These are phyloP conservation scores for Xylaria sp. DNA, from an alignment of 2,329 filamentous ascomycete species.

Conservation along the genomic window DNA sequence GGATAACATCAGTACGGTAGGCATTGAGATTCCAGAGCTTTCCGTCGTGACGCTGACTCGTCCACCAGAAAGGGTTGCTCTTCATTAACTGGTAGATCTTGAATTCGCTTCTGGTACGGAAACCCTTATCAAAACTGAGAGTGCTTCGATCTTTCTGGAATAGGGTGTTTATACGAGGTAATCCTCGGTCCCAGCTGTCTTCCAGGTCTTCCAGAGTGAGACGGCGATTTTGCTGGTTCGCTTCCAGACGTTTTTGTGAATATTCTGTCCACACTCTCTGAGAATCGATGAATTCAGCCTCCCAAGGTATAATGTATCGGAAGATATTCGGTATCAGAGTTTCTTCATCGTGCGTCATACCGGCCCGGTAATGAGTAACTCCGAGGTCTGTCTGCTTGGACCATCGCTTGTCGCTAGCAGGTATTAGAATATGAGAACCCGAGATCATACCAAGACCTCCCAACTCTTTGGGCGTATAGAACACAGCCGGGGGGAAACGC, in stretches of 20 bases:
- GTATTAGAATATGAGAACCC: constrained; percentile 96
- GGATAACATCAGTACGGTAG: constrained; percentile 96
- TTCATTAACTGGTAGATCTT: constrained; percentile 99
- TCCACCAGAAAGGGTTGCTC: constrained; percentile 99
- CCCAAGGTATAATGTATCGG: constrained; percentile 99
- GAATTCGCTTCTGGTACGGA: constrained; percentile 94
- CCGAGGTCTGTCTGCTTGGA: constrained; percentile 98
- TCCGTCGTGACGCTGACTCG: constrained; percentile 94
- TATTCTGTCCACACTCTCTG: constrained; percentile 99
- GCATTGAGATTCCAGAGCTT: constrained; percentile 98
- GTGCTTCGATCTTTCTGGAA: constrained; percentile 99
- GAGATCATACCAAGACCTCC: constrained; percentile 99
- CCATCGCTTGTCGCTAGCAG: constrained; percentile 97
- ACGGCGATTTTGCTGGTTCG: constrained; percentile 95
- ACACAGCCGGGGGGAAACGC: constrained; percentile 96
- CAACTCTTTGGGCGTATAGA: constrained; percentile 98
- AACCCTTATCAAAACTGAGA: constrained; percentile 97
- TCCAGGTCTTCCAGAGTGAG: constrained; percentile 96
- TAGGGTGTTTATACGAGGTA: constrained; percentile 96
- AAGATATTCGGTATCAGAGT: constrained; percentile 99
- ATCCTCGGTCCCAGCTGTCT: constrained; percentile 97
- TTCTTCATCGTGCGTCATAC: constrained; percentile 98
- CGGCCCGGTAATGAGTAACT: constrained; percentile 94
- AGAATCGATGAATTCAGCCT: constrained; percentile 98
- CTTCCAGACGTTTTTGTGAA: constrained; percentile 95